phyloP scores from a whole-genome alignment of 257 asterid species.

The Buddleja alternifolia region DNA sequence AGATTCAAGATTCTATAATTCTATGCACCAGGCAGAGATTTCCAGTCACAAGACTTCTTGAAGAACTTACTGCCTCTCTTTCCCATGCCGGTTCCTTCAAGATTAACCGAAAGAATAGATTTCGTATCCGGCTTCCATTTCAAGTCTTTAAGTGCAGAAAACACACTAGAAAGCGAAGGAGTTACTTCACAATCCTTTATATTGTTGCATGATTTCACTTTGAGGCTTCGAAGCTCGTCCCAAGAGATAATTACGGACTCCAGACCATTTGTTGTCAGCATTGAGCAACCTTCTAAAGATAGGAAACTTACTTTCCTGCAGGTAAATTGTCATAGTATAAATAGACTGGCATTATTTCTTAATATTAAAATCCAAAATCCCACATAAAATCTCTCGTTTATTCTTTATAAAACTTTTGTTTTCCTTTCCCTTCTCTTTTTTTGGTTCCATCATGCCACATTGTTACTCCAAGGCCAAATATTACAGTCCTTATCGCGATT shows the following conservation, averaged over 20 bases:
- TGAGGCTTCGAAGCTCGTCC: constrained; percentile 65
- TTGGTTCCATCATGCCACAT: too few relatives aligned
- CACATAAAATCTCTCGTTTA: too few relatives aligned
- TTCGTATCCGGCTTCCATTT: constrained; percentile 68
- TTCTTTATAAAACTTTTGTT: too few relatives aligned
- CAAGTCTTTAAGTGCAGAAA: constrained; percentile 52
- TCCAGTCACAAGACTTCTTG: constrained; percentile 63
- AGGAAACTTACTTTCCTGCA: constrained; percentile 60
- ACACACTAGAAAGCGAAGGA: constrained; percentile 50
- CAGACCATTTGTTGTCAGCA: constrained; percentile 61
- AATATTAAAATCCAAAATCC: background rate
- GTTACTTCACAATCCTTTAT: constrained; percentile 62
- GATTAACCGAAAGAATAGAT: constrained; percentile 51
- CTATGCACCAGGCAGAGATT: constrained; percentile 54
- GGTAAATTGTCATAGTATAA: background rate
- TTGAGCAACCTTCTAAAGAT: constrained; percentile 68
- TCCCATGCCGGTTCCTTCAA: constrained; percentile 58
- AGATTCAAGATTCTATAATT: constrained; percentile 19
- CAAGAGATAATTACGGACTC: constrained; percentile 55
- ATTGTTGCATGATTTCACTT: constrained; percentile 62
- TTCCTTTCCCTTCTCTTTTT: too few relatives aligned
- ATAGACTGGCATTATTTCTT: constrained; percentile 5
- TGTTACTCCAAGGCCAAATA: too few relatives aligned
- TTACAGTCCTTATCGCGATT: too few relatives aligned
- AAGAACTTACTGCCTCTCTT: constrained; percentile 55